A percentile compares a stretch with the other conserved stretches of the same genome.
Conservation (phyloP, 768 basidiomycete genomes). For the Naganishia kalamii region DNA sequence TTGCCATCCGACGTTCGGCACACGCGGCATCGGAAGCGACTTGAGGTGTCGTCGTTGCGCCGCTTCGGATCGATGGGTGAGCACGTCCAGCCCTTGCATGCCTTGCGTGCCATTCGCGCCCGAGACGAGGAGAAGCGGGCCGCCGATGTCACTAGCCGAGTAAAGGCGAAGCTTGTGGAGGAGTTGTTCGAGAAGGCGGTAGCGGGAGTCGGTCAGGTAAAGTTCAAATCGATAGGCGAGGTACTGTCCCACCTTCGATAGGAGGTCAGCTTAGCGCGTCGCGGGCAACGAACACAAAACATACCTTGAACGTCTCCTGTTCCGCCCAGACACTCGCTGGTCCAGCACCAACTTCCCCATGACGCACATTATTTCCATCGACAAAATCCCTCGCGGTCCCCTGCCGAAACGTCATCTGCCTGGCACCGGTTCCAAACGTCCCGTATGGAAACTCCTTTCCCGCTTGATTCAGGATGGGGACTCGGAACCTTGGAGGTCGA, state of each 20-base stretch:
- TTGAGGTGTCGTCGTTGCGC: slow-evolving; percentile 5
- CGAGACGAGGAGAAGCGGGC: neutral
- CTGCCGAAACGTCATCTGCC: neutral
- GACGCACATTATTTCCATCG: neutral
- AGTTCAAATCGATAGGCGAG: slow-evolving; percentile 20
- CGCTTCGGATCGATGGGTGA: slow-evolving; percentile 5
- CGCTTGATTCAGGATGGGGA: neutral
- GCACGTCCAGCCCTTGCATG: neutral
- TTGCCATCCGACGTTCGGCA: neutral
- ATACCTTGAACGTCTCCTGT: slow-evolving; percentile 23
- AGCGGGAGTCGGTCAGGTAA: slow-evolving; percentile 2
- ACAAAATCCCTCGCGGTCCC: slow-evolving; percentile 21
- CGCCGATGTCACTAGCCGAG: neutral
- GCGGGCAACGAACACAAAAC: neutral
- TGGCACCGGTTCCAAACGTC: neutral
- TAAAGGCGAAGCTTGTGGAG: neutral
- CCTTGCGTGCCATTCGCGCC: slow-evolving; percentile 1
- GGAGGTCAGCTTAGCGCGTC: no score
- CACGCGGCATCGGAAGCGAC: neutral
- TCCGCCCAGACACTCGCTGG: slow-evolving; percentile 1
- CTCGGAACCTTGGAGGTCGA: slow-evolving; percentile 37
- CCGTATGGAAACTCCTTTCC: neutral
- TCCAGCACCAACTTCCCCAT: slow-evolving; percentile 10
- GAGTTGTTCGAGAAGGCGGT: slow-evolving; percentile 4
- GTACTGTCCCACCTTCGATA: slow-evolving; percentile 16